Evolutionary conservation across 257 asterid genomes (phyloP).

Genomic region (Solanum lycopersicoides): DNA sequence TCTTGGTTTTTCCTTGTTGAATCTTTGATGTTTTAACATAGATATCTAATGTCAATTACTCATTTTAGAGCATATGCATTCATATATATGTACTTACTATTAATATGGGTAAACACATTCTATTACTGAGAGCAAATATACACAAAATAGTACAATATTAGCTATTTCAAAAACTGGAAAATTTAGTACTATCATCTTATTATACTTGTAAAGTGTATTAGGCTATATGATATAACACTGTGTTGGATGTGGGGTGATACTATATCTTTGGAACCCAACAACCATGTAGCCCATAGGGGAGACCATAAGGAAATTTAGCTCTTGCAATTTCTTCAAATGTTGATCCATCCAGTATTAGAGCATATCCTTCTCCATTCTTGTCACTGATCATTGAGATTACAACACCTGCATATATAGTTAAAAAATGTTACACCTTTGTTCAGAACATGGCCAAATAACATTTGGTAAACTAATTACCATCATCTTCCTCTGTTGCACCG

Average conservation of each 20-base stretch:
- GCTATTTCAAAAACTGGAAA: background rate
- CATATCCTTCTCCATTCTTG: constrained; percentile 82
- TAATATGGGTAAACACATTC: background rate
- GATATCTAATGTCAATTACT: background rate
- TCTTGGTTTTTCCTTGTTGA: background rate
- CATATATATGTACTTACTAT: background rate
- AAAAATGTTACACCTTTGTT: background rate
- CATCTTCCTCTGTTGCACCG: constrained; percentile 76
- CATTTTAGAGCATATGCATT: background rate
- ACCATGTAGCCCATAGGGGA: constrained; percentile 96
- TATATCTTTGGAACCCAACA: constrained; percentile 76
- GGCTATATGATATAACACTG: background rate
- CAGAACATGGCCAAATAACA: background rate
- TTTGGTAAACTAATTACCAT: constrained; percentile 36
- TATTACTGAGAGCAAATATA: background rate
- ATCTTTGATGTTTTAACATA: background rate
- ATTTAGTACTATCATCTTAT: background rate
- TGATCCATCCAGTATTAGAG: constrained; percentile 67
- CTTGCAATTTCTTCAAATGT: constrained; percentile 87
- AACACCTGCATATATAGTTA: constrained; percentile 40
- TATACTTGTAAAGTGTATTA: background rate
- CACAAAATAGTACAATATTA: background rate
- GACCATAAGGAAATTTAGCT: constrained; percentile 92
- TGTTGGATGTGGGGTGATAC: background rate
- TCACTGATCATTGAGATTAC: constrained; percentile 77